A percentile compares a stretch with the other conserved stretches of the same genome.
phyloP scores from a whole-genome alignment of 495 filamentous ascomycete species.

The Clavariopsis aquatica region DNA sequence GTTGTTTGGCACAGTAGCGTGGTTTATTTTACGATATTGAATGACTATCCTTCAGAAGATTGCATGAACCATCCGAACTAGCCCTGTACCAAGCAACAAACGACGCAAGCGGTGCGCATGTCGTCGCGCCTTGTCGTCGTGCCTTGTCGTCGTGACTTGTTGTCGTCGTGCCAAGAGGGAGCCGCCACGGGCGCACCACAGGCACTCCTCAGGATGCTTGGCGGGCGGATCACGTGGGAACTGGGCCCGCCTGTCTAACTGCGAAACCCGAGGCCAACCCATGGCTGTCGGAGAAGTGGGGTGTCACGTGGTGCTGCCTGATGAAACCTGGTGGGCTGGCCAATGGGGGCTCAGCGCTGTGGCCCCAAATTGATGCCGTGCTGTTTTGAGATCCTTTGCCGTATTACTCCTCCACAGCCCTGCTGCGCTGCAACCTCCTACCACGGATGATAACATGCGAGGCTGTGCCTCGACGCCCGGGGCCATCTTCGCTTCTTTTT shows the following conservation, averaged over 20 bases:
- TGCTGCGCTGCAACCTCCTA: neutral
- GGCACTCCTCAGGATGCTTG: no score
- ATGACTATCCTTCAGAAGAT: slow-evolving; percentile 19
- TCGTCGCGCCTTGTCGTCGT: no score
- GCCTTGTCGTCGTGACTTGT: no score
- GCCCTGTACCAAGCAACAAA: no score
- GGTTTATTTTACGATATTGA: slow-evolving; percentile 28
- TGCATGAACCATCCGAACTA: neutral
- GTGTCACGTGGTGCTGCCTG: slow-evolving; percentile 2
- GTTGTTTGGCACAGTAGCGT: slow-evolving; percentile 9
- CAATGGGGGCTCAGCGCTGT: neutral
- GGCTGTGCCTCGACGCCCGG: slow-evolving; percentile 13
- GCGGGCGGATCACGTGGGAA: neutral
- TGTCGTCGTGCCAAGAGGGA: no score
- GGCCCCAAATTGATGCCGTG: neutral
- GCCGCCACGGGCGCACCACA: no score
- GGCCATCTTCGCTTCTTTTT: neutral
- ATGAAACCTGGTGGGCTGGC: neutral
- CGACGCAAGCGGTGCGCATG: no score
- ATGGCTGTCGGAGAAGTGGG: neutral
- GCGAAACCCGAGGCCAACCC: neutral
- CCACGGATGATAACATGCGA: slow-evolving; percentile 17
- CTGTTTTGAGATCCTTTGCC: slow-evolving; percentile 4
- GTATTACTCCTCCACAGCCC: neutral
- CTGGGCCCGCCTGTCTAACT: neutral